Evolutionary conservation across 1,139 yeast genomes (phyloP).

Genomic region (Meyerozyma smithsonii): DNA sequence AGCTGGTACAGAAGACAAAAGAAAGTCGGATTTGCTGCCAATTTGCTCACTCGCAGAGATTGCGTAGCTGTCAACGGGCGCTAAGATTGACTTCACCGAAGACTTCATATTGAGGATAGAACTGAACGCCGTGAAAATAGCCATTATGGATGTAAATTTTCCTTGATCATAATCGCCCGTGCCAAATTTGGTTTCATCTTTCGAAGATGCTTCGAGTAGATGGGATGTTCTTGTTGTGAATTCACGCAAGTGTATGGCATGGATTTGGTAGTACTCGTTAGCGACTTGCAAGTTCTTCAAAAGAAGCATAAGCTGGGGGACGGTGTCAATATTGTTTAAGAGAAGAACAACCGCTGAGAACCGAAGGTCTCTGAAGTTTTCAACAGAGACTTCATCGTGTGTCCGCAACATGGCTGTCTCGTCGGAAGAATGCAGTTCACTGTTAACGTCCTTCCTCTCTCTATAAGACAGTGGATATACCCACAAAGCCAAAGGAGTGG

Average conservation of each 20-base stretch:
- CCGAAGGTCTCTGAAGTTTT: slow-evolving; percentile 15
- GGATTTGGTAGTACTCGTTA: slow-evolving; percentile 30
- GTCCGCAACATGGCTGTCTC: slow-evolving; percentile 6
- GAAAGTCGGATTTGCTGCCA: slow-evolving; percentile 19
- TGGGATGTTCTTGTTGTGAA: slow-evolving; percentile 66
- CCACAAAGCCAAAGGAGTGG: slow-evolving; percentile 65
- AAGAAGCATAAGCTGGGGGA: slow-evolving; percentile 31
- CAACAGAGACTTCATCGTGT: slow-evolving; percentile 8
- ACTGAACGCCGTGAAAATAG: slow-evolving; percentile 51
- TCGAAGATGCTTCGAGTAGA: slow-evolving; percentile 55
- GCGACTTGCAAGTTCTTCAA: slow-evolving; percentile 16
- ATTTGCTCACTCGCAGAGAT: slow-evolving; percentile 30
- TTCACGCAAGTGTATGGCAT: slow-evolving; percentile 54
- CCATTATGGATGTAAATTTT: slow-evolving; percentile 42
- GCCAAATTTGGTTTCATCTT: slow-evolving; percentile 11
- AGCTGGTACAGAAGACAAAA: slow-evolving; percentile 18
- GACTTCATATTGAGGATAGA: slow-evolving; percentile 46
- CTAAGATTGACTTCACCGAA: slow-evolving; percentile 48
- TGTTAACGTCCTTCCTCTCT: slow-evolving; percentile 38
- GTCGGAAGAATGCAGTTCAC: slow-evolving; percentile 5
- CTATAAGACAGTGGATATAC: slow-evolving; percentile 60
- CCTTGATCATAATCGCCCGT: slow-evolving; percentile 9
- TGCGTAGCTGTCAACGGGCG: slow-evolving; percentile 31
- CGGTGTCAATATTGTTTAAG: slow-evolving; percentile 28
- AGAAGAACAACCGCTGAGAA: slow-evolving; percentile 24